phyloP scores from a whole-genome alignment of 495 filamentous ascomycete species.

The Daldinia childiae region DNA sequence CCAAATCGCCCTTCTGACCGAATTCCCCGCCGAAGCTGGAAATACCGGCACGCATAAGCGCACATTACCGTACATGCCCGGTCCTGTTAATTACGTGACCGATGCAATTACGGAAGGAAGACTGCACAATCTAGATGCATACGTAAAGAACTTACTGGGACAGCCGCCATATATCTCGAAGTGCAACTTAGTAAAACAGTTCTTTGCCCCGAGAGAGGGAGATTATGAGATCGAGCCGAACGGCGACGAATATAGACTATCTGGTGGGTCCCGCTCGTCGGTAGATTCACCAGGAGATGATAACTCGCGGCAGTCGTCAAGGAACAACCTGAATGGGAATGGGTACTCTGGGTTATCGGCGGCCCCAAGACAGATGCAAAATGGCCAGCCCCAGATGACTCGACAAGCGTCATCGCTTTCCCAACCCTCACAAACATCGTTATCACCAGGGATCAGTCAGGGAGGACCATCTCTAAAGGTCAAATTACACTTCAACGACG shows the following conservation, averaged over 20 bases:
- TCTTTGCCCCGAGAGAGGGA: slow-evolving; percentile 88
- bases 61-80: slow-evolving; percentile 97
- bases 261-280: slow-evolving; percentile 76
- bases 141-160: slow-evolving; percentile 87
- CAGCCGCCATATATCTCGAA: slow-evolving; percentile 85
- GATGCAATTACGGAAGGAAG: slow-evolving; percentile 95
- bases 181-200: slow-evolving; percentile 82
- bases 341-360: slow-evolving; percentile 65
- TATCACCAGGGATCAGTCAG: slow-evolving; percentile 58
- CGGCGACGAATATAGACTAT: slow-evolving; percentile 75
- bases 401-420: slow-evolving; percentile 79
- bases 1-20: slow-evolving; percentile 91
- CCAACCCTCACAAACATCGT: slow-evolving; percentile 69
- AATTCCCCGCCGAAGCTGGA: slow-evolving; percentile 93
- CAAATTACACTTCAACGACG: slow-evolving; percentile 91
- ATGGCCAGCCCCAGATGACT: slow-evolving; percentile 67
- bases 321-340: slow-evolving; percentile 71
- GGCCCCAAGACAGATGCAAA: slow-evolving; percentile 67
- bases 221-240: slow-evolving; percentile 90
- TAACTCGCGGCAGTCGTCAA: slow-evolving; percentile 79
- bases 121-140: slow-evolving; percentile 89
- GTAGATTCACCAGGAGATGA: slow-evolving; percentile 61
- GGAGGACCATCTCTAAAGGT: slow-evolving; percentile 73
- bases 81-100: slow-evolving; percentile 96
- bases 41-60: slow-evolving; percentile 78